Evolutionary conservation across 768 basidiomycete genomes (phyloP).

Genomic region (Auriscalpium orientale): DNA sequence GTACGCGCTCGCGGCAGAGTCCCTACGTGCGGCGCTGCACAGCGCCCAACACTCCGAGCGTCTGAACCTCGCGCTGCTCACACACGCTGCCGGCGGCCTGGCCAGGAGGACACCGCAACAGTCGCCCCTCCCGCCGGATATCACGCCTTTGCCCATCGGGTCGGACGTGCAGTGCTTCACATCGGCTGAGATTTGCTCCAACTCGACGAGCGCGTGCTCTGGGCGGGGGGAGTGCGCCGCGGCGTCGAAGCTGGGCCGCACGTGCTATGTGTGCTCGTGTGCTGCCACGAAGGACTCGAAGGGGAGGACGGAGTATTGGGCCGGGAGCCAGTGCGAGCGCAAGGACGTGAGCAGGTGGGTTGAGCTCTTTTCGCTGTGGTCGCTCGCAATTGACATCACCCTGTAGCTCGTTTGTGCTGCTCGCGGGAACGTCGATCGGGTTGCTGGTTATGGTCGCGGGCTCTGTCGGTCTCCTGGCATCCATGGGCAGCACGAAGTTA

Average conservation of each 20-base stretch:
- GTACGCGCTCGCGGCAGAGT: slow-evolving; percentile 38
- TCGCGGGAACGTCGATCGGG: slow-evolving; percentile 59
- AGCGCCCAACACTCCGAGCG: slow-evolving; percentile 31
- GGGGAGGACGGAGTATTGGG: slow-evolving; percentile 64
- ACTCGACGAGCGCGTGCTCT: slow-evolving; percentile 60
- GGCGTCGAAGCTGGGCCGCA: slow-evolving; percentile 49
- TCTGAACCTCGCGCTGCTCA: slow-evolving; percentile 46
- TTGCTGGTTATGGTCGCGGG: slow-evolving; percentile 61
- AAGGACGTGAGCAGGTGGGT: slow-evolving; percentile 77
- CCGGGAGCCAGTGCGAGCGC: slow-evolving; percentile 66
- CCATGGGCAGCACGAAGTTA: slow-evolving; percentile 51
- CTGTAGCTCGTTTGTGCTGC: slow-evolving; percentile 62
- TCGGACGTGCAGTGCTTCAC: slow-evolving; percentile 57
- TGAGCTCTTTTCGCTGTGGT: background rate
- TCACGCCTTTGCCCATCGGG: slow-evolving; percentile 44
- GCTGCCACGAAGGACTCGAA: slow-evolving; percentile 39
- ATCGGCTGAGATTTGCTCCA: slow-evolving; percentile 45
- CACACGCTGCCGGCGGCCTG: slow-evolving; percentile 28
- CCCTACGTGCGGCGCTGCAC: slow-evolving; percentile 43
- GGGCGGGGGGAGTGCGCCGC: slow-evolving; percentile 61
- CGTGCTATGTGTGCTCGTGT: slow-evolving; percentile 44
- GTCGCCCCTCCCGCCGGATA: slow-evolving; percentile 39
- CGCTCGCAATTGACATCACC: slow-evolving; percentile 1
- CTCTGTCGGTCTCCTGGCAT: slow-evolving; percentile 57
- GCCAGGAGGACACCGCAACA: slow-evolving; percentile 27